Evolutionary conservation across 805 yeast genomes (phyloP).

Genomic region (Kregervanrija fluxuum): DNA sequence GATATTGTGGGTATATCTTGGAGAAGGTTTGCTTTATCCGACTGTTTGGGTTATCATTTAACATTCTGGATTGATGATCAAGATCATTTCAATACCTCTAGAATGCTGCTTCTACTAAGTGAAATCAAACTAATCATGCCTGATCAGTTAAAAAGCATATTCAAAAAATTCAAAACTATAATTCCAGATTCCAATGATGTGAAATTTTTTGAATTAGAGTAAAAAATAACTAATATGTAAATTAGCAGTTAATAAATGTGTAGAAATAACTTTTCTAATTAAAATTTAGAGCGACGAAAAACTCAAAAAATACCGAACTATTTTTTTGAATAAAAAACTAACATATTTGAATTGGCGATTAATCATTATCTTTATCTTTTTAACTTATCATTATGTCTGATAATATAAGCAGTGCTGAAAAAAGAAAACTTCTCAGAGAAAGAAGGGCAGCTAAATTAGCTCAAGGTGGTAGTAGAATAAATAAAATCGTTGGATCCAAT

Average conservation of each 20-base stretch:
- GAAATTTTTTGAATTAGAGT: no score
- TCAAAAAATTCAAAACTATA: no score
- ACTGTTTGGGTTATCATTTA: conserved; percentile 1
- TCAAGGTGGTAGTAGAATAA: conserved; percentile 44
- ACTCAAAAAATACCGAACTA: no score
- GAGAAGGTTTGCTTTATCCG: background rate
- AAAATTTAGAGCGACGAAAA: no score
- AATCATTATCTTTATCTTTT: no score
- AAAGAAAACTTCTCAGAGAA: conserved; percentile 50
- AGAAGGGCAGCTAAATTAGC: conserved; percentile 63
- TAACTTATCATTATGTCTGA: conserved; percentile 11
- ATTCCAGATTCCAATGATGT: no score
- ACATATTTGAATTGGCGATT: no score
- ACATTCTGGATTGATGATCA: conserved; percentile 5
- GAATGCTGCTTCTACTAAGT: background rate
- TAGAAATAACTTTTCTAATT: no score
- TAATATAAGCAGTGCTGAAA: conserved; percentile 47
- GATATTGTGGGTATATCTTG: conserved; percentile 5
- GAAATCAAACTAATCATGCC: conserved; percentile 1
- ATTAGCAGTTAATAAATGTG: no score
- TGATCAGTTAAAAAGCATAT: background rate
- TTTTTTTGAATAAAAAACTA: no score
- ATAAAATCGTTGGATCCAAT: conserved; percentile 37
- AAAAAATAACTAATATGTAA: no score
- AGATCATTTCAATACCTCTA: background rate